Base-by-base conservation (phyloP, 2,329 filamentous ascomycete genomes). In the Cladobotryum protrusum region DNA sequence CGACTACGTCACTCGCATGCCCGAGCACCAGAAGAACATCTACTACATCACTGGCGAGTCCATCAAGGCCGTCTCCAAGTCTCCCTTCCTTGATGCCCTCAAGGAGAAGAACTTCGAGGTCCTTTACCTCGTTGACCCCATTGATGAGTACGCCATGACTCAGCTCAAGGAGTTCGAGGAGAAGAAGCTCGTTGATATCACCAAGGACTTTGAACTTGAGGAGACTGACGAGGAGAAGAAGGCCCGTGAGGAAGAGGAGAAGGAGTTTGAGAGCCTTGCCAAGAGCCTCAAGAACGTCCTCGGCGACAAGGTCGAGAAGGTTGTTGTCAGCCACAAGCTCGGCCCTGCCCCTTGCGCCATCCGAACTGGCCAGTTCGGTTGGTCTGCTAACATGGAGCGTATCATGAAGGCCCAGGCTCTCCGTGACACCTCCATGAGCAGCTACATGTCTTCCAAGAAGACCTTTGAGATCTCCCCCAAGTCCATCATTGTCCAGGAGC, bases 31-130 rank as follows among this genome's bases (percentile, higher is more conserved):
- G 86, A 96, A 97, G 86, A 91, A 99, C 79, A 90, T 99, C 77
- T 99, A 99, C 87, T 99, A 97, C 89, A 99, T 99, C 82, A 99
- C 93, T 58, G 93, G 93, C 78, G 93, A 99, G 85, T 96, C 92
- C 52, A 85, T 95, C 79, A 96, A 96, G 85, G 93, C 93, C 61
- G 93, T 99, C 61, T 77, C 86, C 74, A 95, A 96, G 82, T 99
- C 93, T 63, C 93, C 93, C 66, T 99, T 99, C 92, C 84, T 99
- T 60, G 93, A 99, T 72, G 84, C 91, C 51, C 89, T 99, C 74
- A 96, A 95, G 85, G 87, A 90, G 72, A 99, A 99, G 90, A 85
- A 87, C 78, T 99, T 99, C 70, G 93, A 99, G 79, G 93, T 99
- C 68, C 86, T 99, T 63, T 97, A 96, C 90, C 85, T 99, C 59